These are phyloP conservation scores for Platanus orientalis DNA, from an alignment of 164 flowering plant genomes.

Conservation along the genomic window DNA sequence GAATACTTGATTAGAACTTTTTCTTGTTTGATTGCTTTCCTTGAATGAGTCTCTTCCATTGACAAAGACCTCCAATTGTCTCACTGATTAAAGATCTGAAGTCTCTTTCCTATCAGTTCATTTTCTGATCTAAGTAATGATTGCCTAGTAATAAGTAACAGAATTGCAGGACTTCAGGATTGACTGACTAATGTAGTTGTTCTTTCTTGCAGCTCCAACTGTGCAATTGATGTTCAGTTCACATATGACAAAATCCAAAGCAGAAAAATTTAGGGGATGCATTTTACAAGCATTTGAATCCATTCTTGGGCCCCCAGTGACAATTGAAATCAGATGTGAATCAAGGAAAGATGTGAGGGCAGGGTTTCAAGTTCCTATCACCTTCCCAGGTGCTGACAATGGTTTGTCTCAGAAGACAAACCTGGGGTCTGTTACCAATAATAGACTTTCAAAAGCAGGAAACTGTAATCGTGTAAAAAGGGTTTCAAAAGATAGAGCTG, in stretches of 20 bases:
- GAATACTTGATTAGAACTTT: no score
- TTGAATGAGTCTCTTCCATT: no score
- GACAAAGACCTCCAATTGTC: no score
- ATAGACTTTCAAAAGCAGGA: conserved; percentile 19
- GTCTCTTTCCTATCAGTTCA: neutral
- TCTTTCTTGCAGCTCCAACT: conserved; percentile 65
- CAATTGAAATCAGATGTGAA: conserved; percentile 72
- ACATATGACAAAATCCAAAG: conserved; percentile 55
- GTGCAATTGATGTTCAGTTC: conserved; percentile 76
- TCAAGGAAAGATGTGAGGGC: conserved; percentile 31
- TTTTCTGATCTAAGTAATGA: neutral
- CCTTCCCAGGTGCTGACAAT: conserved; percentile 31
- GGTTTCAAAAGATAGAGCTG: conserved; percentile 21
- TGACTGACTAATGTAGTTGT: conserved; percentile 2
- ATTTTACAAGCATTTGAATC: conserved; percentile 89
- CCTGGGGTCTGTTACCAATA: conserved; percentile 13
- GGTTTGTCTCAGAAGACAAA: conserved; percentile 26
- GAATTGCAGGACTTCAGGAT: conserved; percentile 3
- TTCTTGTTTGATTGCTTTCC: no score
- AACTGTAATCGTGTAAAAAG: conserved; percentile 17
- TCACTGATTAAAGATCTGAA: neutral
- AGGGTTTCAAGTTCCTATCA: conserved; percentile 27
- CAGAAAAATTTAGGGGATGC: conserved; percentile 62
- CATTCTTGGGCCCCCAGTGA: conserved; percentile 71
- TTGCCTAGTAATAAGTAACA: neutral